A percentile compares a stretch with the other conserved stretches of the same genome.
Conservation (phyloP, 2,329 filamentous ascomycete species). For the Neurospora sp. region DNA sequence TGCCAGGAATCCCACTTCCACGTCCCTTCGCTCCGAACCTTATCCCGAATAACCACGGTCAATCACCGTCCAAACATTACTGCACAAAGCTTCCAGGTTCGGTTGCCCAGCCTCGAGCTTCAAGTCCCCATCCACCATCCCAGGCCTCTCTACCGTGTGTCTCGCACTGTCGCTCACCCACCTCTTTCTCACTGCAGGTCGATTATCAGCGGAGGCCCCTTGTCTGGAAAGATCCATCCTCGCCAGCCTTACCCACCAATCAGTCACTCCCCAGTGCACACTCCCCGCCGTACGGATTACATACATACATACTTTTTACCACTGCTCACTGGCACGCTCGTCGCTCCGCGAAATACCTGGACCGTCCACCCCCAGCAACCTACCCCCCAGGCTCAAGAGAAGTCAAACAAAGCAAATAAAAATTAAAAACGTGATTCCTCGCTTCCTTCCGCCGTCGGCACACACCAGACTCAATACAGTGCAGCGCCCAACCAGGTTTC, state of each 20-base stretch:
- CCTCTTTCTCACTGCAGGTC: slow-evolving; percentile 3
- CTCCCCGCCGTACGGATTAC: slow-evolving; percentile 13
- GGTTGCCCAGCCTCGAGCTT: neutral
- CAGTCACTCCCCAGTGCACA: slow-evolving; percentile 17
- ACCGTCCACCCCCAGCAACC: slow-evolving; percentile 10
- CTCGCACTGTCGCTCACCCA: slow-evolving; percentile 14
- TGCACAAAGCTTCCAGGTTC: neutral
- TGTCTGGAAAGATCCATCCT: neutral
- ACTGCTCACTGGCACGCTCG: neutral
- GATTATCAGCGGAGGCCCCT: neutral
- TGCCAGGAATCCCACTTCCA: neutral
- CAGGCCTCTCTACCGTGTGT: slow-evolving; percentile 3
- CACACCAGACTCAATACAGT: slow-evolving; percentile 40
- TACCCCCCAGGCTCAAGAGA: neutral
- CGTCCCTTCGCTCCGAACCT: neutral
- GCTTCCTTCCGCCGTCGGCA: slow-evolving; percentile 32
- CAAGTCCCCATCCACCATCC: neutral
- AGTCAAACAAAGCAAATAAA: slow-evolving; percentile 29
- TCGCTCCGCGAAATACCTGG: slow-evolving; percentile 18
- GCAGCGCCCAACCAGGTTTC: slow-evolving; percentile 44
- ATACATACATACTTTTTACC: neutral
- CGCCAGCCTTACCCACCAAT: neutral
- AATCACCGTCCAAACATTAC: neutral
- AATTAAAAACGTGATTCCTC: slow-evolving; percentile 30
- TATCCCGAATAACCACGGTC: neutral